Percentiles rank a stretch among this genome's conserved stretches.
These are phyloP conservation scores for Urtica urens DNA, from an alignment of 306 rosid species.

Conservation along the genomic window DNA sequence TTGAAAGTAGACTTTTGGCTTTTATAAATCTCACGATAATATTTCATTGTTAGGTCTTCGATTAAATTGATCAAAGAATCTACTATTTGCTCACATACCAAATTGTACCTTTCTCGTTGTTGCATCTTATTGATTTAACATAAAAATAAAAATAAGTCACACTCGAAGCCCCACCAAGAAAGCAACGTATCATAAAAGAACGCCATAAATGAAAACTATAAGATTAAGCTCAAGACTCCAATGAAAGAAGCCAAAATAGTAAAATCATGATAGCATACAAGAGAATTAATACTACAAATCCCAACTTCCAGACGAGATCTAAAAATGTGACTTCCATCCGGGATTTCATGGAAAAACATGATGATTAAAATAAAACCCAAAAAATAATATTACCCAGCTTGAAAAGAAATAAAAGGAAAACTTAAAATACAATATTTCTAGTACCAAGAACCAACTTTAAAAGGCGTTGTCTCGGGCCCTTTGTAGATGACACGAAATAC, in stretches of 20 bases:
- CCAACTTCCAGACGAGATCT: conserved; percentile 33
- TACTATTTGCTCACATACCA: conserved; percentile 17
- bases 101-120: conserved; percentile 2
- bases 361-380: conserved; percentile 8
- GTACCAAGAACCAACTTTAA: conserved; percentile 74
- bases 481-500: conserved; percentile 16
- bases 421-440: conserved; percentile 12
- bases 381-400: conserved; percentile 4
- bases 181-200: not conserved
- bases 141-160: not conserved
- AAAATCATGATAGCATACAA: conserved; percentile 22
- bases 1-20: conserved; percentile 21
- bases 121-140: conserved; percentile 13
- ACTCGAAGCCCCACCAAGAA: conserved; percentile 3
- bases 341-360: conserved; percentile 12
- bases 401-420: conserved; percentile 15
- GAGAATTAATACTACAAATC: conserved; percentile 17
- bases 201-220: not conserved
- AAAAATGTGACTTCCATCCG: conserved; percentile 48
- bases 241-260: conserved; percentile 10
- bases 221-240: conserved; percentile 4
- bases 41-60: conserved; percentile 2
- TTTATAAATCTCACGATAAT: conserved; percentile 19
- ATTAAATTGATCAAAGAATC: conserved; percentile 8
- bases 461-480: conserved; percentile 67